phyloP scores from a whole-genome alignment of 75 land plant genomes.

The Sequoia sempervirens region DNA sequence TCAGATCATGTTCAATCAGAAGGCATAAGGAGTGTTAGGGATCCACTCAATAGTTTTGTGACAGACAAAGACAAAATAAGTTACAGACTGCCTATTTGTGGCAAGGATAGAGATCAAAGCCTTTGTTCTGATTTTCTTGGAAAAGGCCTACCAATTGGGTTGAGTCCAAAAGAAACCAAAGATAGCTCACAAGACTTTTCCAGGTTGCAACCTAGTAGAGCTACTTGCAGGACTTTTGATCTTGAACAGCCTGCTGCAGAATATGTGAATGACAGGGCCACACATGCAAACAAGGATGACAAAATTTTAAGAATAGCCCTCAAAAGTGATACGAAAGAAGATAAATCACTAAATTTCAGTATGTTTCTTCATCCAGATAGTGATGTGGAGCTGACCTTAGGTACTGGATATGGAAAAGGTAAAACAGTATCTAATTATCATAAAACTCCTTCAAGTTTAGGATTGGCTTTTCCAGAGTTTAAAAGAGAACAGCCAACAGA shows the following conservation, averaged over 20 bases:
- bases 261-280: conserved; percentile 10
- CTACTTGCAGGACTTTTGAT: conserved; percentile 19
- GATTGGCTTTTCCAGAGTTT: conserved; percentile 29
- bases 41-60: conserved; percentile 3
- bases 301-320: conserved; percentile 13
- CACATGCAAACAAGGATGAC: neutral
- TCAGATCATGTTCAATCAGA: neutral
- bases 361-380: conserved; percentile 16
- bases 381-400: conserved; percentile 46
- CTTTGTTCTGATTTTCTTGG: conserved; percentile 1
- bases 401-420: conserved; percentile 12
- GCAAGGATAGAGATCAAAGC: neutral
- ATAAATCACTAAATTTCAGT: neutral
- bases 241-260: conserved; percentile 29
- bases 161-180: conserved; percentile 1
- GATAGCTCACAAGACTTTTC: neutral
- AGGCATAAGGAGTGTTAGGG: neutral
- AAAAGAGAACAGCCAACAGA: neutral
- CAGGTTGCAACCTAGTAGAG: conserved; percentile 6
- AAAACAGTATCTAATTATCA: conserved; percentile 12
- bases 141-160: neutral
- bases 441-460: conserved; percentile 8
- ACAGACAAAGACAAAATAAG: neutral
- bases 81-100: conserved; percentile 5
- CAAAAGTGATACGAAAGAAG: neutral